Evolutionary conservation across 139 green algal genomes (phyloP), one percentile per base, ranked within the genome.

Genomic region (Klebsormidium nitens): DNA sequence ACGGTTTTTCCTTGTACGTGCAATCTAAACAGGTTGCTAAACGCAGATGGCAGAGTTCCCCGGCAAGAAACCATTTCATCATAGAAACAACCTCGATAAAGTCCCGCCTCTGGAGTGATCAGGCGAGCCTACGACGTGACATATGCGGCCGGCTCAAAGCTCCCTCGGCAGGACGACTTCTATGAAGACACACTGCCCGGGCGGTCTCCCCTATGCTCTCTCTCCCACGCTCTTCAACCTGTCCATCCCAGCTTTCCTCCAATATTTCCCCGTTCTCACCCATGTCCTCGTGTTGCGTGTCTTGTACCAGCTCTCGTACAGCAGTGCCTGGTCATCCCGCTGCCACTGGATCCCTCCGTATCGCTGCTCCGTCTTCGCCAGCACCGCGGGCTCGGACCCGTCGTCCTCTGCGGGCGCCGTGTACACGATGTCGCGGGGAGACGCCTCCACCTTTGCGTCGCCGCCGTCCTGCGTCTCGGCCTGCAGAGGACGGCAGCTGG

Each of bases 361-460:
- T 32, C 72, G 50, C 46, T 87, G 64, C 61, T 90, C 82, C 61
- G 86, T 89, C 35, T 64, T 28, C 0, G 59, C 39, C 0, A 80
- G 50, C 56, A 40, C 44, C 38, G 64, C 62, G 19, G 58, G 34
- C 6, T 73, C 69, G 3, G 59, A 63, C 0, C 72, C 72, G 2
- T 67, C 80, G 0, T 82, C 74, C 5, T 85, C 71, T 0, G 86
- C 86, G 3, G 74, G 46, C 17, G 96, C 71, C 4, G 77, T 87
- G 74, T 91, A 97, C 14, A 97, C 86, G 6, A 97, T 85, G 84
- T 99, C 94, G 14, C 94, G 81, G 0, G 93, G 93, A 3, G 85
- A 92, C 0, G 80, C 88, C 14, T 93, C 86, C 58, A 96, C 84
- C 3, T 74, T 82, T 1, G 93, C 87, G 74, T 99, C 93, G 28